Conservation (phyloP, 805 yeast species). For the Yamadazyma sp. region DNA sequence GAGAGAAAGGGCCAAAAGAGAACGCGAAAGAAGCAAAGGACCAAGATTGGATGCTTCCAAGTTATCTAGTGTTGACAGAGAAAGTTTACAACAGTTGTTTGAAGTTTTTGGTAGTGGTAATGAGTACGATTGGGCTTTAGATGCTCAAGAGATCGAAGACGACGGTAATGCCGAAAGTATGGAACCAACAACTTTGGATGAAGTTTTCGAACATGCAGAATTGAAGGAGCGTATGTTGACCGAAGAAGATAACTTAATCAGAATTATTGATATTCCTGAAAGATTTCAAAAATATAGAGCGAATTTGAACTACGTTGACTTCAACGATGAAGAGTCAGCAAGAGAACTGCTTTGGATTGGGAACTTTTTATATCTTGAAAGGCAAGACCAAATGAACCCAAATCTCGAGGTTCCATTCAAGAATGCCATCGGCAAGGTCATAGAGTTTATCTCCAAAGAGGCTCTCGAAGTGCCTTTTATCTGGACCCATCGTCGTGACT, state of each 20-base stretch:
- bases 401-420: slow-evolving; percentile 52
- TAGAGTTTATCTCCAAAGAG: slow-evolving; percentile 71
- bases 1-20: slow-evolving; percentile 27
- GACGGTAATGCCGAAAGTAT: slow-evolving; percentile 52
- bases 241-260: slow-evolving; percentile 83
- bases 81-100: slow-evolving; percentile 85
- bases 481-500: slow-evolving; percentile 94
- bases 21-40: slow-evolving; percentile 35
- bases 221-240: slow-evolving; percentile 88
- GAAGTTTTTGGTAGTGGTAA: slow-evolving; percentile 97
- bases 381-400: slow-evolving; percentile 43
- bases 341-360: slow-evolving; percentile 81
- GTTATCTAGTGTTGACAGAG: slow-evolving; percentile 72
- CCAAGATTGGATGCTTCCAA: slow-evolving; percentile 57
- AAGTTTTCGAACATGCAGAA: slow-evolving; percentile 93
- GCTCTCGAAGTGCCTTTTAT: slow-evolving; percentile 90
- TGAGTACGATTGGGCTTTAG: slow-evolving; percentile 97
- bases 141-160: slow-evolving; percentile 72
- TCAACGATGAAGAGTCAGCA: slow-evolving; percentile 65
- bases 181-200: slow-evolving; percentile 67
- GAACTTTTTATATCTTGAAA: slow-evolving; percentile 59
- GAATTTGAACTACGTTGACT: slow-evolving; percentile 63
- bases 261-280: slow-evolving; percentile 89
- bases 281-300: slow-evolving; percentile 79
- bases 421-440: slow-evolving; percentile 68